phyloP scores from a whole-genome alignment of 805 yeast species.

The Huiozyma naganishii region DNA sequence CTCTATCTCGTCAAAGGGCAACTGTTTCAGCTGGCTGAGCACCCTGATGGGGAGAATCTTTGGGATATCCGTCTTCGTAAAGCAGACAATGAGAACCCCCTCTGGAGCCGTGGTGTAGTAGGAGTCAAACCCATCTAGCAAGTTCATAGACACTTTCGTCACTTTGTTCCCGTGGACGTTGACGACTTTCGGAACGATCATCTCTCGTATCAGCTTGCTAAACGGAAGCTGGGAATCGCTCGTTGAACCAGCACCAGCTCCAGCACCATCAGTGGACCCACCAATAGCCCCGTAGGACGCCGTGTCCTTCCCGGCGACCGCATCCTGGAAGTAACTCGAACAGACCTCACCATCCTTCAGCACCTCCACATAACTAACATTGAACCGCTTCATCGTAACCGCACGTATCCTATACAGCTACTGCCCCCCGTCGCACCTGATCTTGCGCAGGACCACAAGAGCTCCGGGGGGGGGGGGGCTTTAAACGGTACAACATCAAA shows the following conservation, averaged over 20 bases:
- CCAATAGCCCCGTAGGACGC: background rate
- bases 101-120: slow-evolving; percentile 18
- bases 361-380: slow-evolving; percentile 22
- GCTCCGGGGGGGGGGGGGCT: too few species aligned
- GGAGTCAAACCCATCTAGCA: slow-evolving; percentile 27
- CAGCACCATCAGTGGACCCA: slow-evolving; percentile 16
- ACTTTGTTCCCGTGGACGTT: slow-evolving; percentile 25
- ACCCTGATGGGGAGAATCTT: slow-evolving; percentile 26
- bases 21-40: slow-evolving; percentile 23
- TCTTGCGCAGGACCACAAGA: too few species aligned
- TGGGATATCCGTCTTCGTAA: slow-evolving; percentile 18
- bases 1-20: slow-evolving; percentile 9
- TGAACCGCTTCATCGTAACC: slow-evolving; percentile 4
- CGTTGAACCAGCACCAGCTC: slow-evolving; percentile 1
- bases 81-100: slow-evolving; percentile 17
- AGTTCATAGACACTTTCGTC: slow-evolving; percentile 21
- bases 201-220: slow-evolving; percentile 19
- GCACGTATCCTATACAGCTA: background rate
- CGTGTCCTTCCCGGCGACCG: slow-evolving; percentile 1
- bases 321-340: slow-evolving; percentile 16
- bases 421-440: too few species aligned
- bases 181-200: slow-evolving; percentile 24
- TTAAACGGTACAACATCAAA: too few species aligned
- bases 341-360: slow-evolving; percentile 11
- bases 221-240: slow-evolving; percentile 7